Evolutionary conservation across 805 yeast genomes (phyloP), one percentile per base, ranked within the genome.

Genomic region (Schwanniomyces yamadae): DNA sequence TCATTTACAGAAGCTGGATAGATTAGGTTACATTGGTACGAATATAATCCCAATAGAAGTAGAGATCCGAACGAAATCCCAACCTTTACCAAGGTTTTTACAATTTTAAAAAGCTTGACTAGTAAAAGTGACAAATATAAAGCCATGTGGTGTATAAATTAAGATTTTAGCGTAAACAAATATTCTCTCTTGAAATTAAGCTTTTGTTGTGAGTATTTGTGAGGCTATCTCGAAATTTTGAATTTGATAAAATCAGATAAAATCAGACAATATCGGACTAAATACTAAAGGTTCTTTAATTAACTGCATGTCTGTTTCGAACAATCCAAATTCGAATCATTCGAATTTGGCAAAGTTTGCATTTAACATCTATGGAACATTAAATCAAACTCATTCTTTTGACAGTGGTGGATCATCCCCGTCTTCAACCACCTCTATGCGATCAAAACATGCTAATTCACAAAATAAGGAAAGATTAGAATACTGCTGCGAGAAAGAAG

Each of bases 1-100:
- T 80, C 84, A 42, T 89, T 88, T 32, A 88, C 69, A 43, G 75
- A 69, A 2, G 95, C 76, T 1, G 98, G 97, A 54, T 91, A 91
- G n/a, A 91, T 80, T 33, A 93, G 55, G 24, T 67, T 65, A 34
- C 69, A 64, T 55, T 89, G 96, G 54, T 63, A 79, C 10, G 69
- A 52, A 58, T 84, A 84, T 15, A 84, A 55, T 1, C 78, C 79
- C 4, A 69, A 48, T 16, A 82, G 57, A 4, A 71, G 71, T 4
- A 72, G 49, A 1, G 71, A 57, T 0, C 77, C 69, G 4, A 74
- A 19, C 0, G 77, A 55, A 3, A 71, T 50, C 6, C 75, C 71
- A 2, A 78, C 61, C 34, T 59, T 58, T n/a, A 59, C 58, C 31
- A 63, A 41, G 31, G 53, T 51, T 39, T 57, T 60, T 28, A 55